These are phyloP conservation scores for Sherardia arvensis DNA, from an alignment of 257 asterid genomes.

Conservation along the genomic window DNA sequence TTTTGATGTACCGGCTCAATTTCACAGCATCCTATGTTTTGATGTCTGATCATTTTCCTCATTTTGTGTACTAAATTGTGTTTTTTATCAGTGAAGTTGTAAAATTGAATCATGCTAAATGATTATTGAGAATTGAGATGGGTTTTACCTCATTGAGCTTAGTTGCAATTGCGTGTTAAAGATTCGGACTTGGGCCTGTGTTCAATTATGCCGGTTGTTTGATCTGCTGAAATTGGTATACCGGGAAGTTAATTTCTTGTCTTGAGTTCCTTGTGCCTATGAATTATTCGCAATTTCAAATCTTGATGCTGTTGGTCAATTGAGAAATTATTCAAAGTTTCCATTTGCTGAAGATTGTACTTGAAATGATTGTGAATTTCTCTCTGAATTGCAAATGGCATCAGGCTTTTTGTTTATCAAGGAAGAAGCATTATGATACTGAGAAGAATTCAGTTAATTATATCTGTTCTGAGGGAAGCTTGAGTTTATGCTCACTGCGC, in stretches of 20 bases:
- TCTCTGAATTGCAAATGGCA: not conserved
- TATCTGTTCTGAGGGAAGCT: not conserved
- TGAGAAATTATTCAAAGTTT: not conserved
- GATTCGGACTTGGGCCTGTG: not conserved
- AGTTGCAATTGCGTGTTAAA: not conserved
- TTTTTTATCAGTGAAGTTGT: not conserved
- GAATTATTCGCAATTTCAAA: not conserved
- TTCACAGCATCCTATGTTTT: not conserved
- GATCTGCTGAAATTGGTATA: slow-evolving; percentile 13
- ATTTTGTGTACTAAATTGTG: not conserved
- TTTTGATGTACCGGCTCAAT: slow-evolving; percentile 3
- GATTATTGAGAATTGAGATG: slow-evolving; percentile 5
- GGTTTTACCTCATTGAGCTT: not conserved
- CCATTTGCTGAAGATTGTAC: not conserved
- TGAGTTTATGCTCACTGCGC: not conserved
- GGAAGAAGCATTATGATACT: not conserved
- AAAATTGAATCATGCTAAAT: not conserved
- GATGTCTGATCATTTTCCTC: not conserved
- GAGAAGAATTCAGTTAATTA: not conserved
- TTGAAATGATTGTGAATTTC: slow-evolving; percentile 2
- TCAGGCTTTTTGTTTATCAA: not conserved
- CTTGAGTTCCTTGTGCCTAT: no score
- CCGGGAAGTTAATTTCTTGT: no score
- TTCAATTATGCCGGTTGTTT: not conserved
- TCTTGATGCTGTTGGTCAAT: not conserved